These are phyloP conservation scores for Calocera viscosa DNA, from an alignment of 768 basidiomycete genomes.

Conservation along the genomic window DNA sequence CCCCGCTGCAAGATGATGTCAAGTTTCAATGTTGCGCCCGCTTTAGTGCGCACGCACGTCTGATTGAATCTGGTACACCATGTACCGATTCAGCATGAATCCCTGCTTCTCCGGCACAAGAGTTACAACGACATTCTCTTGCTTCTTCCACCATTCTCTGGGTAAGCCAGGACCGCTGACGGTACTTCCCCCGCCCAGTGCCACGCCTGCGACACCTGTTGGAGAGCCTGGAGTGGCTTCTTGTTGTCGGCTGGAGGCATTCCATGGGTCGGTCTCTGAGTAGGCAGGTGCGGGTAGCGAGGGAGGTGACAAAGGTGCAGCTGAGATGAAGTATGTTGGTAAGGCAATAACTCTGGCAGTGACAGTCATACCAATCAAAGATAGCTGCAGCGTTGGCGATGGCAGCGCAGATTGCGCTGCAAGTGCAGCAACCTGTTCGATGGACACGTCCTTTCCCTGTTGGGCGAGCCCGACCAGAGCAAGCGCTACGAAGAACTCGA, in stretches of 20 bases:
- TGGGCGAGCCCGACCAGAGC: constrained; percentile 82
- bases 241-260: constrained; percentile 11
- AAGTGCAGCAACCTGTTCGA: constrained; percentile 67
- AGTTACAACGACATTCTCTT: constrained; percentile 56
- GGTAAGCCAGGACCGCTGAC: constrained; percentile 45
- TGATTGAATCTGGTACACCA: constrained; percentile 67
- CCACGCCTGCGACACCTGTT: not conserved
- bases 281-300: constrained; percentile 36
- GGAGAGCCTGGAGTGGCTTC: constrained; percentile 17
- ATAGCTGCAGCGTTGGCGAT: constrained; percentile 55
- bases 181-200: not conserved
- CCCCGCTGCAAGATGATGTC: constrained; percentile 37
- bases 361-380: constrained; percentile 28
- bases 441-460: constrained; percentile 53
- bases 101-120: constrained; percentile 74
- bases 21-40: constrained; percentile 13
- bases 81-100: constrained; percentile 79
- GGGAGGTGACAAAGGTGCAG: not conserved
- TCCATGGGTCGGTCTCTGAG: constrained; percentile 54
- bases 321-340: not conserved
- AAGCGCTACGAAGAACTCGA: constrained; percentile 85
- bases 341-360: not conserved
- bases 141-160: constrained; percentile 75
- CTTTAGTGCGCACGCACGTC: constrained; percentile 44
- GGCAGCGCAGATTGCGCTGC: constrained; percentile 70